Percentiles rank a stretch among this genome's conserved stretches.
Conservation (phyloP, 345 rosid genomes). For the Turritis glabra region DNA sequence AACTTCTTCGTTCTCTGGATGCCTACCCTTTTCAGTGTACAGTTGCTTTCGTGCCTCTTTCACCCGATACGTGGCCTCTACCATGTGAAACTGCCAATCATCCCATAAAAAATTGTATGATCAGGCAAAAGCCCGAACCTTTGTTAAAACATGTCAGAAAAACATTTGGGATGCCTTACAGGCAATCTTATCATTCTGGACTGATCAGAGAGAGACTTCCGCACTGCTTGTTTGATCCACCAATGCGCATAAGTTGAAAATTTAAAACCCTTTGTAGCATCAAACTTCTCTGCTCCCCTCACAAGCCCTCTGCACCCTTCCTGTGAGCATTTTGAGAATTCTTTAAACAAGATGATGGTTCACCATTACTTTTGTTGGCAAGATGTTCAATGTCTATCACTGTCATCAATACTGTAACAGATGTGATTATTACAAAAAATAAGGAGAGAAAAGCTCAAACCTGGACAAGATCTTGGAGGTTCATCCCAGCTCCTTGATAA, state of each 20-base stretch:
- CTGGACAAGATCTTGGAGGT: conserved; percentile 97
- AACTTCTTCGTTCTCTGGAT: conserved; percentile 80
- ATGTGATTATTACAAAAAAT: not conserved
- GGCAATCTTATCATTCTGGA: conserved; percentile 87
- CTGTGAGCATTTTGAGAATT: conserved; percentile 43
- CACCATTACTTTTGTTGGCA: not conserved
- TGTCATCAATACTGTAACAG: not conserved
- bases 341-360: not conserved
- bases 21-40: conserved; percentile 61
- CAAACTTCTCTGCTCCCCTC: conserved; percentile 90
- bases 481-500: conserved; percentile 88
- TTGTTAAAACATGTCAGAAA: not conserved
- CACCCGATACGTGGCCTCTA: conserved; percentile 88
- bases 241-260: conserved; percentile 98
- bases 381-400: conserved; percentile 6
- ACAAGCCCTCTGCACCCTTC: conserved; percentile 97
- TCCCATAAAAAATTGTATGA: conserved; percentile 5
- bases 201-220: conserved; percentile 84
- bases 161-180: conserved; percentile 45
- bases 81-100: conserved; percentile 81
- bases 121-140: not conserved
- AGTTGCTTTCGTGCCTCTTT: conserved; percentile 85
- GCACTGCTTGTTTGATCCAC: conserved; percentile 96
- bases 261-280: conserved; percentile 93
- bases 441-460: conserved; percentile 36